A percentile compares a stretch with the other conserved stretches of the same genome.
Conservation (phyloP, 2,329 filamentous ascomycete species). For the Apiospora sp. region DNA sequence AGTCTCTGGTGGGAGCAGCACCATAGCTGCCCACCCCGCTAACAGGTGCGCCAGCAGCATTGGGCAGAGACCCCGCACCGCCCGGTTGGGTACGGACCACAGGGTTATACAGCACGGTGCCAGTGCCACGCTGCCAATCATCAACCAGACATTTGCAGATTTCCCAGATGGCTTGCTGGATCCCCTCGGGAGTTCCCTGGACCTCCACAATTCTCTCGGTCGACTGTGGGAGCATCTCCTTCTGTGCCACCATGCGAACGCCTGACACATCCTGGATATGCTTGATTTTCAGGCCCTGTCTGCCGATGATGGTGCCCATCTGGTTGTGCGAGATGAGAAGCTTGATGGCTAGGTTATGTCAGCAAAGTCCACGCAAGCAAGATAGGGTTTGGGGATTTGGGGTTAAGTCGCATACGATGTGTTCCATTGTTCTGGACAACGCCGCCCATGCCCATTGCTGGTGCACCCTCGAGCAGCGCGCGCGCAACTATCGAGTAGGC, state of each 20-base stretch:
- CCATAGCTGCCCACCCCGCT: slow-evolving; percentile 50
- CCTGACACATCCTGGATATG: slow-evolving; percentile 97
- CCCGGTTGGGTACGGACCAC: slow-evolving; percentile 83
- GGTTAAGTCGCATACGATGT: slow-evolving; percentile 75
- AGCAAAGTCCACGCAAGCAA: slow-evolving; percentile 32
- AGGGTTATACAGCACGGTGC: slow-evolving; percentile 97
- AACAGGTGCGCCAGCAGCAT: slow-evolving; percentile 31
- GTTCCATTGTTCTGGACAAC: slow-evolving; percentile 87
- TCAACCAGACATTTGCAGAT: slow-evolving; percentile 98
- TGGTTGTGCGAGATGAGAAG: slow-evolving; percentile 99
- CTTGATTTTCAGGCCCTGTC: slow-evolving; percentile 98
- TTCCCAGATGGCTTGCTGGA: slow-evolving; percentile 97
- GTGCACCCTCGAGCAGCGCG: slow-evolving; percentile 89
- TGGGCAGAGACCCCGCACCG: slow-evolving; percentile 53
- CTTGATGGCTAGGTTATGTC: slow-evolving; percentile 76
- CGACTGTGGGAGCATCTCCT: slow-evolving; percentile 99
- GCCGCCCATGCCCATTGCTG: slow-evolving; percentile 95
- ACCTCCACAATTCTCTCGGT: slow-evolving; percentile 98
- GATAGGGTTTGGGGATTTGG: slow-evolving; percentile 21
- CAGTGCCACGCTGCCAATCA: slow-evolving; percentile 96
- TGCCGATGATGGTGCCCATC: slow-evolving; percentile 99
- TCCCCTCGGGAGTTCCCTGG: slow-evolving; percentile 91
- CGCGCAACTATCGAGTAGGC: slow-evolving; percentile 95
- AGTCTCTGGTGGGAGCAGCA: slow-evolving; percentile 58
- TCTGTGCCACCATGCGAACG: slow-evolving; percentile 98